Conservation (phyloP, 1,139 yeast species). For the Pneumocystis wakefieldiae region DNA sequence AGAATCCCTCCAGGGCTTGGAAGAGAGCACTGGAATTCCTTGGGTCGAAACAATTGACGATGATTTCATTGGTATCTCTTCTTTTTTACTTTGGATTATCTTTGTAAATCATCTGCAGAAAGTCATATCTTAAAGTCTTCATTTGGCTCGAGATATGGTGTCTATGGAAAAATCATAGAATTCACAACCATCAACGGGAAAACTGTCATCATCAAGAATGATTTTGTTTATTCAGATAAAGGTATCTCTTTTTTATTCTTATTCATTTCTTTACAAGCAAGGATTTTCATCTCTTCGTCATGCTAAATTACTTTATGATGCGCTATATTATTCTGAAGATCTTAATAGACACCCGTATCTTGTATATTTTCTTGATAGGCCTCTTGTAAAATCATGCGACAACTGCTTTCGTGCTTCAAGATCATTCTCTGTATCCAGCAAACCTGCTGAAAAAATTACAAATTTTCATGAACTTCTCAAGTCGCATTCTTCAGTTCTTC, state of each 20-base stretch:
- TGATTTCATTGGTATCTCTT: not conserved
- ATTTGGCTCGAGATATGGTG: not conserved
- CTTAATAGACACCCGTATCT: slow-evolving; percentile 4
- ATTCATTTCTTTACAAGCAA: slow-evolving; percentile 6
- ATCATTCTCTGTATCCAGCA: not conserved
- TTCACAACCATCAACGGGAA: slow-evolving; percentile 9
- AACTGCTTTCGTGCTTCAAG: not conserved
- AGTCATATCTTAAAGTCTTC: not conserved
- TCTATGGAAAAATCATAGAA: slow-evolving; percentile 22
- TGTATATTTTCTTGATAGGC: slow-evolving; percentile 9
- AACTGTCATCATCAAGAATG: slow-evolving; percentile 6
- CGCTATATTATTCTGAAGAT: slow-evolving; percentile 7
- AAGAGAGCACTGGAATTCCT: not conserved
- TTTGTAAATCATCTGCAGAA: not conserved
- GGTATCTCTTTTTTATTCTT: not conserved
- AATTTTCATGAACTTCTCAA: not conserved
- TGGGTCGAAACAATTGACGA: not conserved
- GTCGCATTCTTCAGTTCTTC: not conserved
- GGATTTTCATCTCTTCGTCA: slow-evolving; percentile 9
- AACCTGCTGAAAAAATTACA: not conserved
- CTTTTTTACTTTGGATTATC: not conserved
- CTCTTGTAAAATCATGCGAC: slow-evolving; percentile 3
- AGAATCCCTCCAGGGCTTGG: not conserved
- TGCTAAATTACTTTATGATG: slow-evolving; percentile 9
- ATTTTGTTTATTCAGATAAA: not conserved